Evolutionary conservation across 2,329 filamentous ascomycete genomes (phyloP), one percentile per base, ranked within the genome.

Genomic region (Pseudocercospora fuligena): DNA sequence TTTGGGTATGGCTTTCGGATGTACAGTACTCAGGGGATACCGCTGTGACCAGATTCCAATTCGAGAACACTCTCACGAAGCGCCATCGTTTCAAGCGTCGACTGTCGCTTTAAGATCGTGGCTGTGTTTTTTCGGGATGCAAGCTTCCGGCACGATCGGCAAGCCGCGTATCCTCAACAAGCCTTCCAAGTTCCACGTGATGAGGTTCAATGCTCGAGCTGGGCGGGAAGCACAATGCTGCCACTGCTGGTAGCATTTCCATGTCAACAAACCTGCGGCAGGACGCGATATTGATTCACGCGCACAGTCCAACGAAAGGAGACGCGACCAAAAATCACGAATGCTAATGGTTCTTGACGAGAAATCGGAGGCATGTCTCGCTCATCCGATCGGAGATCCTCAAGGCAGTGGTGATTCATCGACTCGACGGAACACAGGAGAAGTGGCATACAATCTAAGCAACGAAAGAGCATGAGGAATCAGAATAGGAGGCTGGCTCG

Each of bases 81-180:
- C 31, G 33, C 57, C 31, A 47, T 46, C 51, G 51, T 29, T 56
- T 56, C 51, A 56, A 56, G 25, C 27, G 6, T 58, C 29, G 54
- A 58, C 57, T 21, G 40, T 46, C 33, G 19, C 23, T 21, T 43
- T 27, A n/a, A 46, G 57, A 46, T 60, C 11, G 57, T 60, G 57
- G 57, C 57, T 60, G 57, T 60, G 57, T 27, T 27, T 29, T 11
- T 14, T n/a, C 31, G 33, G 33, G 36, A 47, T 46, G 57, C 31
- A 60, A 60, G 57, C 31, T 60, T 43, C 51, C 51, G 51, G 51
- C 27, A 56, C 51, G 12, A 33, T 56, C 51, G 51, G 51, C 51
- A 33, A 56, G 51, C 51, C 27, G 51, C 51, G 27, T 27, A 27
- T 43, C 51, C 51, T 29, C 27, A 27, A 29, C 16, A 16, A 25